A percentile compares a stretch with the other conserved stretches of the same genome.
These are phyloP conservation scores for Prototheca stagnorum DNA, from an alignment of 163 green algal species.

Conservation along the genomic window DNA sequence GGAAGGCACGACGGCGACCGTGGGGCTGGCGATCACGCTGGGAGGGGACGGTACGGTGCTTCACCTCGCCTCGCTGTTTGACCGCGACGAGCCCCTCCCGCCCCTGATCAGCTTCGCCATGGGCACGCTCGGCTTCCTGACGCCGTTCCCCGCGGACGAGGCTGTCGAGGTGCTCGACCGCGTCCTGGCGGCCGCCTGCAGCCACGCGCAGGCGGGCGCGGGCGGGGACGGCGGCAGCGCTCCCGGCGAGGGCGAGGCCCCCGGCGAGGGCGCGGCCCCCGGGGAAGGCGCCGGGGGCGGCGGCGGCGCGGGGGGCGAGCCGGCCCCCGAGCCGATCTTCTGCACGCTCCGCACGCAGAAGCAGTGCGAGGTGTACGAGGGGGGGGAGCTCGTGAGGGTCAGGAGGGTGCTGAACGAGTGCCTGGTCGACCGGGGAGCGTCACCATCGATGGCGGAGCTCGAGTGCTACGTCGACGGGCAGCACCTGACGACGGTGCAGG, in stretches of 20 bases:
- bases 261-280: too few relatives aligned
- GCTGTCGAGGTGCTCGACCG: constrained; percentile 23
- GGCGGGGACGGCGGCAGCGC: too few relatives aligned
- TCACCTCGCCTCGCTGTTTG: constrained; percentile 67
- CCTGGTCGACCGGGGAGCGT: constrained; percentile 53
- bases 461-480: constrained; percentile 60
- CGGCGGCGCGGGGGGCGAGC: constrained; percentile 17
- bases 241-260: neutral
- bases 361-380: constrained; percentile 49
- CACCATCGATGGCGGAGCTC: constrained; percentile 45
- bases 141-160: constrained; percentile 55
- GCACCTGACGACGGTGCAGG: constrained; percentile 67
- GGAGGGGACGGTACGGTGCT: constrained; percentile 48
- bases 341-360: constrained; percentile 70
- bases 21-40: constrained; percentile 10
- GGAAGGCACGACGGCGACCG: neutral
- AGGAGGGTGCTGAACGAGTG: constrained; percentile 79
- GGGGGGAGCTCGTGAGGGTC: constrained; percentile 19
- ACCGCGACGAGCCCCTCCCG: constrained; percentile 52
- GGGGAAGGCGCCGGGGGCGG: neutral
- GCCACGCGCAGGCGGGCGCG: constrained; percentile 3
- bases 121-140: constrained; percentile 75
- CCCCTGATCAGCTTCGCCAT: constrained; percentile 77
- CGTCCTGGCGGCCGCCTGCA: constrained; percentile 30
- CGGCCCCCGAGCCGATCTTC: constrained; percentile 53